Percentiles rank a stretch among this genome's conserved stretches.
phyloP scores from a whole-genome alignment of 129 eudicot species.

The Arctium lappa region DNA sequence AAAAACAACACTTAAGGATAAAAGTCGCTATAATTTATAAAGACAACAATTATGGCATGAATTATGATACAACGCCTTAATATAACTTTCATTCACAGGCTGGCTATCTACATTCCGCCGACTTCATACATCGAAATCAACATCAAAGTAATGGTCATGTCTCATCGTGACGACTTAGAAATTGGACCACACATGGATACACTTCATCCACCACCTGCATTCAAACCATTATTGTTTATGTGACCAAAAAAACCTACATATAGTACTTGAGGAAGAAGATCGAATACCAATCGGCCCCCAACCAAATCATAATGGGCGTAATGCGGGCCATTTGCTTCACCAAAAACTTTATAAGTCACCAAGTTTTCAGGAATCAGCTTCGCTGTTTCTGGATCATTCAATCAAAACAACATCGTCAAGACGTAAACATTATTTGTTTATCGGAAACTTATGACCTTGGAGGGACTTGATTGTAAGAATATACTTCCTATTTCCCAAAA shows the following conservation, averaged over 20 bases:
- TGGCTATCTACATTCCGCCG: neutral
- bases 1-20: neutral
- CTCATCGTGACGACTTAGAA: slow-evolving; percentile 50
- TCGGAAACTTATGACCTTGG: neutral
- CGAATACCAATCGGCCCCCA: slow-evolving; percentile 74
- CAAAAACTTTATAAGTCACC: slow-evolving; percentile 80
- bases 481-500: too few species aligned
- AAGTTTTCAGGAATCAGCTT: slow-evolving; percentile 69
- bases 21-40: neutral
- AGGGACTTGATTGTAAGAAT: too few species aligned
- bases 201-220: slow-evolving; percentile 79
- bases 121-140: neutral
- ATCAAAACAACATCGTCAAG: neutral
- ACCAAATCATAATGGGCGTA: slow-evolving; percentile 96
- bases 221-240: neutral
- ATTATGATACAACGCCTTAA: neutral
- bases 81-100: neutral
- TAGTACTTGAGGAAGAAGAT: neutral
- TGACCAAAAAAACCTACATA: neutral
- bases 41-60: neutral
- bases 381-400: slow-evolving; percentile 54
- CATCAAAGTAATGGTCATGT: slow-evolving; percentile 1
- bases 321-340: slow-evolving; percentile 79
- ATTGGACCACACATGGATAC: slow-evolving; percentile 72
- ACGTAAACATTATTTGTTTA: neutral